These are phyloP conservation scores for Colletotrichum aenigma DNA, from an alignment of 2,329 filamentous ascomycete genomes.

Conservation along the genomic window DNA sequence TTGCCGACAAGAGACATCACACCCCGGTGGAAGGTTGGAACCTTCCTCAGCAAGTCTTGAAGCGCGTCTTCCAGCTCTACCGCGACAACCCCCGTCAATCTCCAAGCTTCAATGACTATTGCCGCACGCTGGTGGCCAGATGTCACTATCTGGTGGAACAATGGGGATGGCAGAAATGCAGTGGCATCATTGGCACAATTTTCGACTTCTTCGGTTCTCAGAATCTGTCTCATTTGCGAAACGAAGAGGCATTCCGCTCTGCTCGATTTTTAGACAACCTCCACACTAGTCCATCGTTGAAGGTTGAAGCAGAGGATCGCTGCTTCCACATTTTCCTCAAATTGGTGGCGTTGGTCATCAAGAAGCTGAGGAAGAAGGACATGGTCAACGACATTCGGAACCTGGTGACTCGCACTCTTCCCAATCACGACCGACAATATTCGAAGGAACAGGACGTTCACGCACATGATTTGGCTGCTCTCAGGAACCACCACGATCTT, in stretches of 20 bases:
- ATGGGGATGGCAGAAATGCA: conserved; percentile 69
- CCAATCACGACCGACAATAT: conserved; percentile 69
- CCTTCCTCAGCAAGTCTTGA: conserved; percentile 61
- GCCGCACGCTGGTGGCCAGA: conserved; percentile 60
- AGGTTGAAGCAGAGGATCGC: conserved; percentile 57
- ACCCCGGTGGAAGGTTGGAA: conserved; percentile 61
- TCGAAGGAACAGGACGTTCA: conserved; percentile 66
- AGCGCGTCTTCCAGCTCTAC: conserved; percentile 63
- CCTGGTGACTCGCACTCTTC: conserved; percentile 63
- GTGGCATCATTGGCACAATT: conserved; percentile 61
- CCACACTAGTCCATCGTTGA: conserved; percentile 47
- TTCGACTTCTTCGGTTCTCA: conserved; percentile 73
- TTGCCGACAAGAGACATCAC: conserved; percentile 40
- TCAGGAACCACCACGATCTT: conserved; percentile 73
- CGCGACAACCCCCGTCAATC: conserved; percentile 57
- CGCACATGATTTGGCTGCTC: conserved; percentile 64
- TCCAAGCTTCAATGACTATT: conserved; percentile 70
- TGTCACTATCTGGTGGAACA: conserved; percentile 67
- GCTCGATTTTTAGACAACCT: conserved; percentile 66
- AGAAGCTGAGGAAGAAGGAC: conserved; percentile 50
- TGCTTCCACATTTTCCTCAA: conserved; percentile 74
- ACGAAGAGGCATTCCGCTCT: conserved; percentile 67
- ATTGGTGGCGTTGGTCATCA: conserved; percentile 62
- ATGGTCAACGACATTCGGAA: conserved; percentile 64
- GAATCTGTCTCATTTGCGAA: conserved; percentile 64